phyloP scores from a whole-genome alignment of 805 yeast genomes.

The Kuraishia ogatae region DNA sequence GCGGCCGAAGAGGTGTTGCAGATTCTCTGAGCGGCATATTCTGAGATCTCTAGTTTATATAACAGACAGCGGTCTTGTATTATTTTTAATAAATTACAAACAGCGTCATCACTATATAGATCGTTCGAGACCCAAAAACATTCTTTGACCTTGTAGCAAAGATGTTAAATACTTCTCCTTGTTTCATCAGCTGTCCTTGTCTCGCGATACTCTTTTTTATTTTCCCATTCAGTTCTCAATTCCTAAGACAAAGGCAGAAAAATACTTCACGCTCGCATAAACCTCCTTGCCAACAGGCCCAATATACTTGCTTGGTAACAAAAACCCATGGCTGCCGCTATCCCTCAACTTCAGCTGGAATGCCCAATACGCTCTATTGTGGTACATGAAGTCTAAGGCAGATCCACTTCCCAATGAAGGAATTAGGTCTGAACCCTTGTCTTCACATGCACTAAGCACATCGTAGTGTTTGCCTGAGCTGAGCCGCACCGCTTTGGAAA shows the following conservation, averaged over 20 bases:
- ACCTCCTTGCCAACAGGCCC: constrained; percentile 72
- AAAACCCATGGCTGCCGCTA: constrained; percentile 75
- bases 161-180: too few relatives aligned
- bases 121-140: too few relatives aligned
- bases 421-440: constrained; percentile 61
- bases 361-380: constrained; percentile 76
- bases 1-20: not conserved
- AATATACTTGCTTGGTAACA: constrained; percentile 63
- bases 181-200: too few relatives aligned
- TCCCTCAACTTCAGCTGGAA: constrained; percentile 77
- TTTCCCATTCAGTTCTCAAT: constrained; percentile 6
- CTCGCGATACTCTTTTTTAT: too few relatives aligned
- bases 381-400: constrained; percentile 78
- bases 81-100: too few relatives aligned
- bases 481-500: constrained; percentile 63
- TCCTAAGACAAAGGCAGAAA: constrained; percentile 42
- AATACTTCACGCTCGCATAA: constrained; percentile 58
- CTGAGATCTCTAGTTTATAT: too few relatives aligned
- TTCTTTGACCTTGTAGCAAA: too few relatives aligned
- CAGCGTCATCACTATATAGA: too few relatives aligned
- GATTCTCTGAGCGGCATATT: not conserved
- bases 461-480: constrained; percentile 56
- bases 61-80: too few relatives aligned
- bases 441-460: constrained; percentile 73
- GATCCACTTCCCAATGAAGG: constrained; percentile 78